Evolutionary conservation across 2,329 filamentous ascomycete species (phyloP).

Genomic region (Geosmithia putterillii): DNA sequence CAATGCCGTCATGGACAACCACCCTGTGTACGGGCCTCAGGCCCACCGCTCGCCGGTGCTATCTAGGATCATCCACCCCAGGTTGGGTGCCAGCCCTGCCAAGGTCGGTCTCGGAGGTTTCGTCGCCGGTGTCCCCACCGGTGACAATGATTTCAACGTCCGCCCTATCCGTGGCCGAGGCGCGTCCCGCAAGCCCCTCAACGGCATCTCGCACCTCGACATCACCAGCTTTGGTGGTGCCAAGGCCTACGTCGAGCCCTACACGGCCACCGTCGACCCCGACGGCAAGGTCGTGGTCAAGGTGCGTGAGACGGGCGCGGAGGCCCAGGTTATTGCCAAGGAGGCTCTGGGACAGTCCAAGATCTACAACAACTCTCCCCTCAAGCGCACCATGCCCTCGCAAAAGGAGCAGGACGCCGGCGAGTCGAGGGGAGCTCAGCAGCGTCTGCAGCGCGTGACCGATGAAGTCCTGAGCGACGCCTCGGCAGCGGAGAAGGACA

Average conservation of each 20-base stretch:
- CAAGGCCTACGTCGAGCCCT: conserved; percentile 38
- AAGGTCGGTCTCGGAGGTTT: conserved; percentile 45
- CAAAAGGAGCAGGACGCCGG: conserved; percentile 2
- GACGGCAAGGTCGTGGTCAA: conserved; percentile 34
- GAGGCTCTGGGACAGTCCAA: conserved; percentile 26
- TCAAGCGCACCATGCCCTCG: conserved; percentile 7
- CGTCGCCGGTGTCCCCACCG: conserved; percentile 27
- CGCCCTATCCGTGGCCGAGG: neutral
- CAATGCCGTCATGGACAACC: conserved; percentile 41
- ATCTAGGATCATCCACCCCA: conserved; percentile 37
- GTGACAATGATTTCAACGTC: conserved; percentile 29
- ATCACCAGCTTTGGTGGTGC: conserved; percentile 35
- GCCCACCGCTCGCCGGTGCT: conserved; percentile 32
- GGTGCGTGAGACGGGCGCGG: conserved; percentile 23
- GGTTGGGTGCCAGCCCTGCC: conserved; percentile 17
- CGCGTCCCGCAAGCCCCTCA: conserved; percentile 11
- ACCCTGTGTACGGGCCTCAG: conserved; percentile 49
- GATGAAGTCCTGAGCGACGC: conserved; percentile 42
- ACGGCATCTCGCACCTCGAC: conserved; percentile 29
- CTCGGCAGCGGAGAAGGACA: conserved; percentile 37
- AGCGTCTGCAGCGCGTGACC: conserved; percentile 1
- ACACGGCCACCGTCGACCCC: conserved; percentile 31
- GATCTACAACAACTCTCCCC: conserved; percentile 15
- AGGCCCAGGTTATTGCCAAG: conserved; percentile 30
- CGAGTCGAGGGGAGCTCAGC: neutral